Evolutionary conservation across 768 basidiomycete genomes (phyloP), one percentile per base, ranked within the genome.

Genomic region (Pleurotus cornucopiae): DNA sequence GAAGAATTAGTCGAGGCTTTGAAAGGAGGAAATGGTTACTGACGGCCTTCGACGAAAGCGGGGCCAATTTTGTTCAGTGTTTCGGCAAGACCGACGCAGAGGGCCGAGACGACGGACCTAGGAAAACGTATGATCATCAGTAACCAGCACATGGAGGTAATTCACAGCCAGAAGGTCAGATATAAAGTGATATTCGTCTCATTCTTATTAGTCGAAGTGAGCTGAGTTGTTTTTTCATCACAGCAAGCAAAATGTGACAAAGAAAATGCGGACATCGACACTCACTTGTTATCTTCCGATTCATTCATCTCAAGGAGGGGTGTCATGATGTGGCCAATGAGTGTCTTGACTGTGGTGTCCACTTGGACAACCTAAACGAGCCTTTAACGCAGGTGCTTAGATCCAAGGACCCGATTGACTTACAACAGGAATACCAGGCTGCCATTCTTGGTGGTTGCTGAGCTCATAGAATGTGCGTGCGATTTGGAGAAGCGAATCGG

Each of bases 211-310:
- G 69, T 88, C 86, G 81, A 83, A 84, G 84, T 88, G 86, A 88
- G 86, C 85, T 87, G 86, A 85, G 86, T 83, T 76, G 67, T 66
- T 70, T 63, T 76, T 68, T 83, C 84, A 83, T 84, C 81, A 71
- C 57, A 62, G 54, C 34, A 55, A 34, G 46, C 25, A 49, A 54
- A 58, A 60, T 34, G 52, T 48, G 6, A 20, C 26, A 20, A 6
- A 20, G n/a, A 44, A 51, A 38, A 39, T 20, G 56, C 65, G 60
- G 9, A 49, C 47, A 61, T n/a, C 16, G 49, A 23, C 1, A 82
- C 92, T 76, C 67, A 97, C 94, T 98, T 96, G 78, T 96, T 94
- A 65, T 99, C 97, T 72, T 99, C 97, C 2, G 86, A 84, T 64
- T 90, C 87, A 71, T 91, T 96, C 84, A 94, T 87, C 54, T 94